Base-by-base conservation (phyloP, 176 grass and related monocot genomes). In the Musa schizocarpa region DNA sequence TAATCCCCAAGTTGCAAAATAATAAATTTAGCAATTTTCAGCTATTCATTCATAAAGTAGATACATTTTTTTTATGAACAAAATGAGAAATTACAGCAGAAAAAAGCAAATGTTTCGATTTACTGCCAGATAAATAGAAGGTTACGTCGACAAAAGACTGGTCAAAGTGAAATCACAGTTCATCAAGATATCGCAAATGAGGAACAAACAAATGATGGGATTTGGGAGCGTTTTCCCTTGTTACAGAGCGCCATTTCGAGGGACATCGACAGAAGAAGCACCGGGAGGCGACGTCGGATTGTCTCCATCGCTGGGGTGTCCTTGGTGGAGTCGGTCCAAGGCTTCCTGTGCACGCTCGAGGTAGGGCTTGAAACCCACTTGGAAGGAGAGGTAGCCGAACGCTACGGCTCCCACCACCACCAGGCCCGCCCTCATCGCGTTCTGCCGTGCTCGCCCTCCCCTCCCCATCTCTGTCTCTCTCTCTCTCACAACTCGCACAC, bases 341-440 rank as follows among this genome's bases (percentile, higher is more conserved):
- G 78, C 88, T 73, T 91, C 84, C 79, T 87, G 82, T 48, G 86
- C 86, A 21, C 74, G 86, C 64, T 99, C 90, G 69, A 94, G 80
- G 81, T 93, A 94, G 82, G 88, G 82, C 65, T 99, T 94, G 90
- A 99, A 99, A 0, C 90, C 86, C 67, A 93, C 59, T 71, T 80
- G 82, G 79, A 89, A 91, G 73, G 88, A 91, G 80, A 98, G 94
- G 85, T 91, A 98, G 74, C 82, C 80, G 76, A 98, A 98, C 51
- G 86, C 90, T 8, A 85, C 54, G 71, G 90, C 67, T 26, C 88
- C 88, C 51, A 94, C 65, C 77, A 93, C 90, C 84, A 99, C 95
- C 80, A 99, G 21, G 13, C 84, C 95, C 54, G 88, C 90, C 65
- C 88, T 82, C 68, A 86, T 81, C 78, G 88, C 86, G 73, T 99